These are phyloP conservation scores for Hyaloperonospora brassicae DNA, from an alignment of 352 stramenopile species.

Conservation along the genomic window DNA sequence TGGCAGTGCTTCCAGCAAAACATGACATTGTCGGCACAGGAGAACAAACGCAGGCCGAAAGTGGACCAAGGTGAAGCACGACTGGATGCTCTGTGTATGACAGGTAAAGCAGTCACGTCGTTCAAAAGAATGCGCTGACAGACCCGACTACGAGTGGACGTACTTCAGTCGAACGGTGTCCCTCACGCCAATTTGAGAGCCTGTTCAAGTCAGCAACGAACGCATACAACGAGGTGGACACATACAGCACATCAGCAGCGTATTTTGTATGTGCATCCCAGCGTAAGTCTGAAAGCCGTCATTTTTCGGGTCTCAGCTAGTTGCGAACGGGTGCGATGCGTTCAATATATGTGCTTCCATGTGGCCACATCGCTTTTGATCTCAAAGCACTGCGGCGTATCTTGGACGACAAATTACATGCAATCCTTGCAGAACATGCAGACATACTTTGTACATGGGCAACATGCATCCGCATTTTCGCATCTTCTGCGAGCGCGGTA, in stretches of 20 bases:
- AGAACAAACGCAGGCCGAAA: slow-evolving; percentile 77
- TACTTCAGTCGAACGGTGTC: slow-evolving; percentile 51
- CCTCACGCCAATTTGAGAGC: slow-evolving; percentile 31
- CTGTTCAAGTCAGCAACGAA: slow-evolving; percentile 17
- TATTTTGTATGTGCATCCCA: slow-evolving; percentile 26
- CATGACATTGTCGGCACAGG: slow-evolving; percentile 74
- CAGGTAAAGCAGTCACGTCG: neutral
- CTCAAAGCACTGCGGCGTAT: slow-evolving; percentile 51
- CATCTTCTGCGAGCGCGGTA: slow-evolving; percentile 41
- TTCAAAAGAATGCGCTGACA: too few species aligned
- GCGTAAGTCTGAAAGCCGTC: slow-evolving; percentile 15
- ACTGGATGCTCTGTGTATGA: slow-evolving; percentile 44
- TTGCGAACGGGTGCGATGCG: slow-evolving; percentile 16
- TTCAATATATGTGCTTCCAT: slow-evolving; percentile 46
- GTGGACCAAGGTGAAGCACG: slow-evolving; percentile 81
- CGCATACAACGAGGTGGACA: slow-evolving; percentile 5
- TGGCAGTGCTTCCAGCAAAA: slow-evolving; percentile 91
- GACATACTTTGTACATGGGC: slow-evolving; percentile 61
- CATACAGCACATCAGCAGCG: slow-evolving; percentile 1
- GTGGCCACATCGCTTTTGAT: slow-evolving; percentile 33
- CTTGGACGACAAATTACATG: slow-evolving; percentile 33
- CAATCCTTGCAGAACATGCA: slow-evolving; percentile 6
- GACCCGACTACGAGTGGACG: slow-evolving; percentile 1
- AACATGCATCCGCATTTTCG: slow-evolving; percentile 59
- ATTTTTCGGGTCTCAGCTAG: slow-evolving; percentile 26